Base-by-base conservation (phyloP, 2,329 filamentous ascomycete species). In the Herpotrichia juniperi region DNA sequence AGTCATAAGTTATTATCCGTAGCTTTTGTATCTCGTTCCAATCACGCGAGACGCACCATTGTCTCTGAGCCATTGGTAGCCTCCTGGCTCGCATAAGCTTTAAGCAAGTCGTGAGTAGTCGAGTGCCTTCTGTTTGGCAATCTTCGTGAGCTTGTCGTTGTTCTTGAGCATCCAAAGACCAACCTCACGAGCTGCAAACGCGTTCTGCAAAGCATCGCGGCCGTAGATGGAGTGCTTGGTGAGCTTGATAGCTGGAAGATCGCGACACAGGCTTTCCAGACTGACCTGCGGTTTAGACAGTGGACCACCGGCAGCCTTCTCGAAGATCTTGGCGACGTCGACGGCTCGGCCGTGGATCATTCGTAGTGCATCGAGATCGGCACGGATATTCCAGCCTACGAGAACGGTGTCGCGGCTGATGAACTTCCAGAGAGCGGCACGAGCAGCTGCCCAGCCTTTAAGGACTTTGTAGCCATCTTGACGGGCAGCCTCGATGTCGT, bases 161-260 rank as follows among this genome's bases (percentile, higher is more conserved):
- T 79, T 70, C 50, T 67, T 68, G n/a, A 79, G 58, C 49, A 73
- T 77, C 71, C 73, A 81, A 2, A 83, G 62, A 4, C 76, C 71
- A 42, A 83, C 58, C 59, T 83, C 80, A 7, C 81, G 73, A 0
- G 76, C 71, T 0, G 81, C 80, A 28, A 79, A 72, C 0, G 79
- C 76, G 65, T 83, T 78, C 58, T 83, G 79, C 4, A 83, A 56
- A 42, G 75, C 76, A 61, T 80, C 75, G 44, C 83, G 81, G 1
- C 79, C 77, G 1, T 58, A 61, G 4, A 39, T 31, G 1, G 55
- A 46, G 49, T 67, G 56, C 2, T 35, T 54, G 19, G 48, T 51
- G 17, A 71, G 50, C 1, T 31, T 24, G 17, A 58, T 40, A 2
- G 40, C 42, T 1, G 55, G 46, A 19, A 64, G 60, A 12, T 65